These are phyloP conservation scores for Ceratocystis variospora DNA, from an alignment of 2,329 filamentous ascomycete genomes.

Conservation along the genomic window DNA sequence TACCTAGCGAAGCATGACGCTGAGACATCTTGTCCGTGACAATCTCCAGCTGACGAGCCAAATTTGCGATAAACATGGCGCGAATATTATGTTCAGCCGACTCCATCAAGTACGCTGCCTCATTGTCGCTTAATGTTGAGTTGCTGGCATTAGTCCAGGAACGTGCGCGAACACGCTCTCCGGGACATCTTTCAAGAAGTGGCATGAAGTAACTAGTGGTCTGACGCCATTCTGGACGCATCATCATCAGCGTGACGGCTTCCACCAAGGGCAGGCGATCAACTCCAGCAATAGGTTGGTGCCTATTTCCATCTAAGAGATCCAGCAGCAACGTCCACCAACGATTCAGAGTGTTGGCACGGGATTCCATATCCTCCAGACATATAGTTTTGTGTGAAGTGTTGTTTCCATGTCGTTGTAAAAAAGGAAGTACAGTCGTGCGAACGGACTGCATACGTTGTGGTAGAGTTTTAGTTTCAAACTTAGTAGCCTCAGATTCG, in stretches of 20 bases:
- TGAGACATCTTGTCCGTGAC: conserved; percentile 82
- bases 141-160: conserved; percentile 39
- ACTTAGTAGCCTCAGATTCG: conserved; percentile 39
- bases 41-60: conserved; percentile 70
- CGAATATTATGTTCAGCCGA: conserved; percentile 80
- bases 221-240: conserved; percentile 72
- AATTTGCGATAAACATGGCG: conserved; percentile 71
- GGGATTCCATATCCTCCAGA: conserved; percentile 71
- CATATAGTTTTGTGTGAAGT: conserved; percentile 48
- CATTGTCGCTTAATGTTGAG: conserved; percentile 55
- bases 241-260: conserved; percentile 68
- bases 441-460: conserved; percentile 66
- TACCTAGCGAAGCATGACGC: conserved; percentile 48
- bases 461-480: conserved; percentile 48
- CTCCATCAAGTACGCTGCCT: conserved; percentile 38
- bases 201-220: conserved; percentile 55
- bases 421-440: conserved; percentile 58
- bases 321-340: conserved; percentile 82
- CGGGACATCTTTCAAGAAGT: conserved; percentile 40
- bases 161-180: conserved; percentile 33
- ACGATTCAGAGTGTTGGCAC: conserved; percentile 67
- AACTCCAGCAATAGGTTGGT: conserved; percentile 65
- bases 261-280: conserved; percentile 72
- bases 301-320: conserved; percentile 52
- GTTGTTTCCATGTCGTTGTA: conserved; percentile 55